Evolutionary conservation across 2,329 filamentous ascomycete species (phyloP).

Genomic region (Chaetomium olivaceum): DNA sequence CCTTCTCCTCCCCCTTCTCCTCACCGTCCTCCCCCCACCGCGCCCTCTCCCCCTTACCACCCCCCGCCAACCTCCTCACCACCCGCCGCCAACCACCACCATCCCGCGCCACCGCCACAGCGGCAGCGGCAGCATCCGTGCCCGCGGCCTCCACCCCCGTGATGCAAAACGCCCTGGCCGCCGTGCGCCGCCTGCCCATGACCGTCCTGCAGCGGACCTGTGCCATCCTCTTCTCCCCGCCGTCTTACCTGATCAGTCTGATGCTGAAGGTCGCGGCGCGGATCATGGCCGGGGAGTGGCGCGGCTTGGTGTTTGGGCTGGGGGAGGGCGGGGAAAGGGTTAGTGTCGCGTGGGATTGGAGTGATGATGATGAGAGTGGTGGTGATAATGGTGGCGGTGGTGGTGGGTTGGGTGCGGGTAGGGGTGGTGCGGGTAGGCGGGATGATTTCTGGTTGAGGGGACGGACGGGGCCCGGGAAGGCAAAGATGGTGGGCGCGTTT

Average conservation of each 20-base stretch:
- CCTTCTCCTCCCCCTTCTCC: conserved; percentile 47
- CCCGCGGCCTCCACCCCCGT: background rate
- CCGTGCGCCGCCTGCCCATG: conserved; percentile 56
- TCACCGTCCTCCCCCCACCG: conserved; percentile 41
- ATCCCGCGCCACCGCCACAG: conserved; percentile 16
- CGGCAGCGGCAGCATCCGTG: background rate
- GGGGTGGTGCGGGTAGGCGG: no score
- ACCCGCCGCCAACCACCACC: conserved; percentile 36
- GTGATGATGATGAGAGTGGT: conserved; percentile 7
- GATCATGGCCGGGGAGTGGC: conserved; percentile 66
- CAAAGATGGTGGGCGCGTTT: conserved; percentile 35
- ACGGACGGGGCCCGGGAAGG: conserved; percentile 19
- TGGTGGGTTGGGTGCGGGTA: background rate
- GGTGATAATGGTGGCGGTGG: background rate
- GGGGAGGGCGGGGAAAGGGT: conserved; percentile 56
- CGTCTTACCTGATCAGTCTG: conserved; percentile 72
- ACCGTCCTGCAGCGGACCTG: conserved; percentile 75
- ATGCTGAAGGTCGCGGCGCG: conserved; percentile 80
- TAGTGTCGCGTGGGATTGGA: conserved; percentile 60
- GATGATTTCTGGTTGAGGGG: conserved; percentile 16
- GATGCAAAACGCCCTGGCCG: conserved; percentile 42
- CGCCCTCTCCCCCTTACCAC: conserved; percentile 66
- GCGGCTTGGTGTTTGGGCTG: conserved; percentile 58
- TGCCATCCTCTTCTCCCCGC: conserved; percentile 76
- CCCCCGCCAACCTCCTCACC: conserved; percentile 65